Percentiles rank a stretch among this genome's conserved stretches.
Evolutionary conservation across 192 early-diverging fungal genomes (phyloP).

Genomic region (Physocladia obscura): DNA sequence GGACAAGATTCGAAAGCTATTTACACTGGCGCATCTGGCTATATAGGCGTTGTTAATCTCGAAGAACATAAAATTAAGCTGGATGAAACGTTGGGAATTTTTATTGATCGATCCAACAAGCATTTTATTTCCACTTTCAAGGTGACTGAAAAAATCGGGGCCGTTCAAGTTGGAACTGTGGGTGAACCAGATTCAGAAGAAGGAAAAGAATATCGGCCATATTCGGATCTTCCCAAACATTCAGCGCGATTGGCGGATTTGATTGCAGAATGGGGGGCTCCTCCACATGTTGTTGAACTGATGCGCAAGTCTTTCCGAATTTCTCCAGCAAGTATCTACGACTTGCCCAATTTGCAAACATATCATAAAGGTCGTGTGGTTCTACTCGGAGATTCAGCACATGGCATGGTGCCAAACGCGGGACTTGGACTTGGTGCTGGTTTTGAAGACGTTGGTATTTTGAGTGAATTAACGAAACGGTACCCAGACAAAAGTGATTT

Average conservation of each 20-base stretch:
- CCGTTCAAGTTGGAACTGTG: neutral
- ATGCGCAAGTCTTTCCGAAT: conserved; percentile 2
- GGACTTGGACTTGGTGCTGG: conserved; percentile 25
- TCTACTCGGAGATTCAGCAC: conserved; percentile 27
- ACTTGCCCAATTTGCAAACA: neutral
- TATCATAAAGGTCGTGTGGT: conserved; percentile 17
- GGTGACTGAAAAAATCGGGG: neutral
- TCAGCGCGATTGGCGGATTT: conserved; percentile 3
- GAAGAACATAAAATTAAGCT: conserved; percentile 1
- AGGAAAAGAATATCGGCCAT: neutral
- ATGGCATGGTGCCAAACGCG: conserved; percentile 32
- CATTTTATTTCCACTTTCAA: neutral
- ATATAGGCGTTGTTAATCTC: conserved; percentile 1
- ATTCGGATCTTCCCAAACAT: conserved; percentile 4
- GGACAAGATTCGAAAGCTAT: conserved; percentile 19
- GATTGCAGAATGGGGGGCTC: conserved; percentile 8
- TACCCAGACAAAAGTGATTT: neutral
- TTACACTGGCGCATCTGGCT: conserved; percentile 9
- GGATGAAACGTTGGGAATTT: neutral
- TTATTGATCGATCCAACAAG: conserved; percentile 5
- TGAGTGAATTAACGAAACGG: conserved; percentile 10
- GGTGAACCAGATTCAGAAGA: neutral
- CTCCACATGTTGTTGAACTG: neutral
- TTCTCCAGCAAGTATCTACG: conserved; percentile 9
- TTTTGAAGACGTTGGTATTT: conserved; percentile 30